Conservation (phyloP, 768 basidiomycete species). For the Chalciporus pseudorubinellus region DNA sequence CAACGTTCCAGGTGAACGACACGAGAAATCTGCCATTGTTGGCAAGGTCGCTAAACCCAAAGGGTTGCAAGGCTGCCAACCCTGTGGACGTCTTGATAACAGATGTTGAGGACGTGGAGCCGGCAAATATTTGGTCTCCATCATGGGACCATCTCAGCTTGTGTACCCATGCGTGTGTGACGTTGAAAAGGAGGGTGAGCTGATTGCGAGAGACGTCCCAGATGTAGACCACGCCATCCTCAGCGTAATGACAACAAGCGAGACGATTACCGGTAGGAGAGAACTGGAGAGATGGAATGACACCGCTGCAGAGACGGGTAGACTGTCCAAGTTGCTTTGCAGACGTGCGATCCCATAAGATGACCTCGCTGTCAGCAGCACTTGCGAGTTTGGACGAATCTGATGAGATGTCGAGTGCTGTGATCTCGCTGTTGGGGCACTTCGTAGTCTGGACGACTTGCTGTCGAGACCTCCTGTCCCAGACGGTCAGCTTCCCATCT, state of each 20-base stretch:
- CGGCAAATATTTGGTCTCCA: neutral
- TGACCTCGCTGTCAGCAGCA: neutral
- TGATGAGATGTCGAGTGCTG: conserved; percentile 3
- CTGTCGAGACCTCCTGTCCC: too few species aligned
- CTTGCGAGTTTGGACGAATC: neutral
- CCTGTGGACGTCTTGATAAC: conserved; percentile 1
- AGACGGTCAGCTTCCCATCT: too few species aligned
- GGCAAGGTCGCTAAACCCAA: neutral
- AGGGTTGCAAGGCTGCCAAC: neutral
- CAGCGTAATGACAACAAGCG: too few species aligned
- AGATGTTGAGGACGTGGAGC: neutral
- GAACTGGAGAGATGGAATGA: neutral
- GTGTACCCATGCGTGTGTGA: neutral
- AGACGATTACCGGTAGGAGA: neutral
- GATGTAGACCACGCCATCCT: neutral
- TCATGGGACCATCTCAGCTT: conserved; percentile 2
- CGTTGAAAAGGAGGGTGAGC: neutral
- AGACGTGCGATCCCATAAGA: neutral
- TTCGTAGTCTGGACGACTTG: too few species aligned
- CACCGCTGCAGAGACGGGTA: too few species aligned
- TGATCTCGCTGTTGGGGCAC: neutral
- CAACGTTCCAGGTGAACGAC: neutral
- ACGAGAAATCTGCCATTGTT: conserved; percentile 6
- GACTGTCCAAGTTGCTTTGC: neutral
- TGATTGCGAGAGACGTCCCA: neutral